A percentile compares a stretch with the other conserved stretches of the same genome.
Evolutionary conservation across 352 stramenopile species (phyloP).

Genomic region (Phytophthora palmivora): DNA sequence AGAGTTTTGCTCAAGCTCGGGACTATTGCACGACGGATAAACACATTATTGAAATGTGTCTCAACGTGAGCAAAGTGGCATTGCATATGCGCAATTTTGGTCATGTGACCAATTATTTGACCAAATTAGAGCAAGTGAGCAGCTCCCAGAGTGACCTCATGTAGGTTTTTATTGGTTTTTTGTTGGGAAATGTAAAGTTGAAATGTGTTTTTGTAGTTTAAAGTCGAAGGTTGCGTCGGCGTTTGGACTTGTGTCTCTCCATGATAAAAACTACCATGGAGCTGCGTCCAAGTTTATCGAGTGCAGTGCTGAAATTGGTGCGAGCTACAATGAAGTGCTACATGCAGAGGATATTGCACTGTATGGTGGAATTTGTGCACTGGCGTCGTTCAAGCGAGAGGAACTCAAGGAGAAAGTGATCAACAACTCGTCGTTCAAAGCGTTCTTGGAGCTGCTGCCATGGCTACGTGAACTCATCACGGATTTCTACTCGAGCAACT

Average conservation of each 20-base stretch:
- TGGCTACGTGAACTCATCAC: constrained; percentile 89
- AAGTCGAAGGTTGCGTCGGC: constrained; percentile 85
- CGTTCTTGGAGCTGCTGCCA: constrained; percentile 87
- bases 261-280: constrained; percentile 83
- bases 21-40: constrained; percentile 93
- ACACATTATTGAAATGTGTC: constrained; percentile 91
- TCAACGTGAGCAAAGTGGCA: constrained; percentile 90
- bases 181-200: constrained; percentile 7
- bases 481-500: constrained; percentile 91
- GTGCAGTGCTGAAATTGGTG: constrained; percentile 80
- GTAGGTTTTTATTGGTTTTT: constrained; percentile 36
- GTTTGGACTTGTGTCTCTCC: constrained; percentile 81
- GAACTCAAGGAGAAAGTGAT: constrained; percentile 88
- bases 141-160: constrained; percentile 70
- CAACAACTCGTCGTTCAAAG: constrained; percentile 89
- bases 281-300: constrained; percentile 85
- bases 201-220: constrained; percentile 46
- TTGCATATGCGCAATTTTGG: constrained; percentile 89
- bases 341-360: constrained; percentile 89
- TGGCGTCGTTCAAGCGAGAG: constrained; percentile 86
- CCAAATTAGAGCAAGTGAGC: constrained; percentile 85
- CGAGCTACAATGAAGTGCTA: constrained; percentile 85
- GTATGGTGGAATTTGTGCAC: constrained; percentile 85
- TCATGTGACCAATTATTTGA: constrained; percentile 89
- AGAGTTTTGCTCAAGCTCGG: constrained; percentile 86